Evolutionary conservation across 2,329 filamentous ascomycete genomes (phyloP).

Genomic region (Fusarium hostae): DNA sequence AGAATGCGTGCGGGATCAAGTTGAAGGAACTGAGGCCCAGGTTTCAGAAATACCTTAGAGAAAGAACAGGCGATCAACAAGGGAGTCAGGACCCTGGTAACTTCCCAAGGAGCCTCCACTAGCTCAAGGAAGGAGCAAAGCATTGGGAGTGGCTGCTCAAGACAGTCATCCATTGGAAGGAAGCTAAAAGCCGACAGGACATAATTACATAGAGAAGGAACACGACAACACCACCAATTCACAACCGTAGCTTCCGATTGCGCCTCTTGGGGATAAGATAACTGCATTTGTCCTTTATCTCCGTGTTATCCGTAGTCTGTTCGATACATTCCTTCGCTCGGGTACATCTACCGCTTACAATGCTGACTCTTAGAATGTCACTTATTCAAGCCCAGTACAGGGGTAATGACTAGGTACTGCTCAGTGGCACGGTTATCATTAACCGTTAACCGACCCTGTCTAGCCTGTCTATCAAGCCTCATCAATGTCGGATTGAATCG

Average conservation of each 20-base stretch:
- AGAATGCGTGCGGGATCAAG: background rate
- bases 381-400: background rate
- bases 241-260: background rate
- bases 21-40: slow-evolving; percentile 6
- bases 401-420: background rate
- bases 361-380: slow-evolving; percentile 2
- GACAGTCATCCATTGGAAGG: background rate
- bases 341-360: background rate
- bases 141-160: background rate
- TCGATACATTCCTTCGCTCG: background rate
- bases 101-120: background rate
- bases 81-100: background rate
- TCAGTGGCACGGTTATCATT: slow-evolving; percentile 20
- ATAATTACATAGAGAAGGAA: background rate
- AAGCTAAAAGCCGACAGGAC: background rate
- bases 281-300: background rate
- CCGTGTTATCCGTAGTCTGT: background rate
- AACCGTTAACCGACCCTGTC: slow-evolving; percentile 31
- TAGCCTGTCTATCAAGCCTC: background rate
- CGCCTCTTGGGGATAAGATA: background rate
- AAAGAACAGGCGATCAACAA: slow-evolving; percentile 2
- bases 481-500: slow-evolving; percentile 1
- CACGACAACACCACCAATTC: slow-evolving; percentile 11
- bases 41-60: slow-evolving; percentile 13
- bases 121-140: background rate